phyloP scores from a whole-genome alignment of 495 filamentous ascomycete genomes.

The Podospora pseudocomata region DNA sequence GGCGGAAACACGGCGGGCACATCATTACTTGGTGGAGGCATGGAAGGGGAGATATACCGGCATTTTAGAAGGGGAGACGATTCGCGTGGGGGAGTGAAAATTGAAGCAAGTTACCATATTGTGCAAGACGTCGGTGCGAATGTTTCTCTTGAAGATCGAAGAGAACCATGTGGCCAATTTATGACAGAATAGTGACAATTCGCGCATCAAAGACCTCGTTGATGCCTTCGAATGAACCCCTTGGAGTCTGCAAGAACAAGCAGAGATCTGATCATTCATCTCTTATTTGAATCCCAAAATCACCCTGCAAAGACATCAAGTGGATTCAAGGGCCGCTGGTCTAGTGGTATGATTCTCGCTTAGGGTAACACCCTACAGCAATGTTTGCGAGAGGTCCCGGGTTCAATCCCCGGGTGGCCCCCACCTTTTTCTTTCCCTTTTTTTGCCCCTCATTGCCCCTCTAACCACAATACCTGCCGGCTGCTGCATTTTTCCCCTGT shows the following conservation, averaged over 20 bases:
- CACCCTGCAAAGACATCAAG: not conserved
- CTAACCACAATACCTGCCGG: no score
- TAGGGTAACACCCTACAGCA: slow-evolving; percentile 2
- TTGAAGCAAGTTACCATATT: no score
- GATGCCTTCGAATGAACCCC: no score
- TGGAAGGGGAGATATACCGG: not conserved
- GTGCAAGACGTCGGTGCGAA: no score
- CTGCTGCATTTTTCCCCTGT: no score
- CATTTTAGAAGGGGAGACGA: not conserved
- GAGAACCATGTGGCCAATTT: no score
- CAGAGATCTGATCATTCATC: not conserved
- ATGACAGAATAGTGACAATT: no score
- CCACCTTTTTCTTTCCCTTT: not conserved
- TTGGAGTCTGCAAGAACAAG: no score
- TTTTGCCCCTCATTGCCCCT: not conserved
- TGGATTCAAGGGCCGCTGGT: slow-evolving; percentile 1
- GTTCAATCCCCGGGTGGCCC: slow-evolving; percentile 6
- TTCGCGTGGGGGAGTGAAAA: not conserved
- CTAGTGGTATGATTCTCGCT: slow-evolving; percentile 7
- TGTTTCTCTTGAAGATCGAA: no score
- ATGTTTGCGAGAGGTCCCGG: slow-evolving; percentile 4
- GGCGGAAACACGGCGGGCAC: not conserved
- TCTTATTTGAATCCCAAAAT: not conserved
- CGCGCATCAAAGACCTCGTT: no score
- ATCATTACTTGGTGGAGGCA: not conserved